Conservation (phyloP, 2,329 filamentous ascomycete genomes). For the Phialophora macrospora region DNA sequence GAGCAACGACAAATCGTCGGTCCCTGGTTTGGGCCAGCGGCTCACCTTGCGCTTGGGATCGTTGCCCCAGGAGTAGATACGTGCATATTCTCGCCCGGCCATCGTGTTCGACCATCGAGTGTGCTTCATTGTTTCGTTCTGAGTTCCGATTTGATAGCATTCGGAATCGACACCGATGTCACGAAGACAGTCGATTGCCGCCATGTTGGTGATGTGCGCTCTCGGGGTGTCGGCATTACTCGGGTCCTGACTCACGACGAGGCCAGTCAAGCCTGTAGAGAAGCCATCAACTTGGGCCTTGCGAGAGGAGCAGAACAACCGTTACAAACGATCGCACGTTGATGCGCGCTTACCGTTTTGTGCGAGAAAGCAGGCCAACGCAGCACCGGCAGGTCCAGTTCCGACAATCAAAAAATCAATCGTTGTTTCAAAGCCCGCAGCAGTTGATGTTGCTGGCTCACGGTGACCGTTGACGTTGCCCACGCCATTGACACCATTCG, state of each 20-base stretch:
- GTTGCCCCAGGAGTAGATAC: constrained; percentile 51
- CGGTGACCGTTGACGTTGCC: constrained; percentile 10
- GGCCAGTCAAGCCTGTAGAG: constrained; percentile 20
- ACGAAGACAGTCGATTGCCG: constrained; percentile 30
- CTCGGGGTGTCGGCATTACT: constrained; percentile 31
- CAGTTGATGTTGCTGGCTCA: neutral
- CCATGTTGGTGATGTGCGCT: constrained; percentile 39
- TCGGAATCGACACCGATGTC: constrained; percentile 52
- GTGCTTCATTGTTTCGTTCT: constrained; percentile 45
- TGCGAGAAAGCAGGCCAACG: constrained; percentile 36
- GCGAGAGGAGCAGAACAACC: neutral
- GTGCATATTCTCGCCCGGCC: constrained; percentile 51
- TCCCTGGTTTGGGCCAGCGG: neutral
- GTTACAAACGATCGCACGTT: neutral
- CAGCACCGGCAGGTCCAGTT: constrained; percentile 59
- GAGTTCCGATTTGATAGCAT: constrained; percentile 42
- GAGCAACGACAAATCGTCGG: neutral
- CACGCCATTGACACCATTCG: constrained; percentile 11
- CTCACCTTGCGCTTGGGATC: constrained; percentile 48
- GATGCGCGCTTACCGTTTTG: constrained; percentile 47
- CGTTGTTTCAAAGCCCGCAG: constrained; percentile 13
- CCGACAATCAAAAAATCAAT: constrained; percentile 44
- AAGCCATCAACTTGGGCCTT: neutral
- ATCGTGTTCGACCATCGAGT: constrained; percentile 52
- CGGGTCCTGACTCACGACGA: constrained; percentile 29